Conservation (phyloP, 2,329 filamentous ascomycete species). For the Trichoderma pleuroti region DNA sequence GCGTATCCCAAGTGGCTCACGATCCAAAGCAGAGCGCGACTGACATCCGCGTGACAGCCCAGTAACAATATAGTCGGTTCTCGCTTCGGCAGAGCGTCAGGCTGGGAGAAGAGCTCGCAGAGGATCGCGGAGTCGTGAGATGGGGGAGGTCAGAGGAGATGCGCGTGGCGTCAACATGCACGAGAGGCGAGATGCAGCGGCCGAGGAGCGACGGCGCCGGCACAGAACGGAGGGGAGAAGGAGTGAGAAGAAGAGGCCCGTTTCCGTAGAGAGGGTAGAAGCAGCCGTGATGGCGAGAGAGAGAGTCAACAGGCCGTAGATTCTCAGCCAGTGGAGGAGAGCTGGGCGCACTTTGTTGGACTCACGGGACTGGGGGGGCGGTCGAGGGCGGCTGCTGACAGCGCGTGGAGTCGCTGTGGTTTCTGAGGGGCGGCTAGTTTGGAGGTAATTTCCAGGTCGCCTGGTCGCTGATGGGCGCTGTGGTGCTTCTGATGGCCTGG, state of each 20-base stretch:
- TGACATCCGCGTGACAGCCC: slow-evolving; percentile 30
- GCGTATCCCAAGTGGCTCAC: slow-evolving; percentile 20
- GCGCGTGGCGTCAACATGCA: slow-evolving; percentile 18
- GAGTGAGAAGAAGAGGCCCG: not conserved
- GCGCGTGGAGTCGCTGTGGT: slow-evolving; percentile 19
- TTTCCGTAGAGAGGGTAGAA: not conserved
- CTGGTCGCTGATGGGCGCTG: slow-evolving; percentile 16
- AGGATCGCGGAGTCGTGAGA: slow-evolving; percentile 29
- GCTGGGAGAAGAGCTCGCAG: slow-evolving; percentile 25
- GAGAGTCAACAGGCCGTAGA: slow-evolving; percentile 1
- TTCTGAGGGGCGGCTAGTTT: slow-evolving; percentile 19
- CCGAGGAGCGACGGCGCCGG: not conserved
- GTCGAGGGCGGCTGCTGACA: slow-evolving; percentile 19
- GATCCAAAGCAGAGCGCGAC: slow-evolving; percentile 22
- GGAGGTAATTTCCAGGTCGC: slow-evolving; percentile 19
- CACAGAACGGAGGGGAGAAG: slow-evolving; percentile 2
- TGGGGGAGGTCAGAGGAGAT: slow-evolving; percentile 25
- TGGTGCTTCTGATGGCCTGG: slow-evolving; percentile 5
- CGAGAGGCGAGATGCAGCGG: not conserved
- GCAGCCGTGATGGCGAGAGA: not conserved
- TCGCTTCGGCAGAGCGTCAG: slow-evolving; percentile 16
- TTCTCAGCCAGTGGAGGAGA: slow-evolving; percentile 10
- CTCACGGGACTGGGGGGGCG: slow-evolving; percentile 17
- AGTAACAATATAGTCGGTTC: slow-evolving; percentile 17
- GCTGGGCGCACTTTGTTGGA: slow-evolving; percentile 19